These are phyloP conservation scores for slime mould (Dictyostelium discoideum) DNA, from an alignment of 78 protist genomes.

Conservation along the genomic window DNA sequence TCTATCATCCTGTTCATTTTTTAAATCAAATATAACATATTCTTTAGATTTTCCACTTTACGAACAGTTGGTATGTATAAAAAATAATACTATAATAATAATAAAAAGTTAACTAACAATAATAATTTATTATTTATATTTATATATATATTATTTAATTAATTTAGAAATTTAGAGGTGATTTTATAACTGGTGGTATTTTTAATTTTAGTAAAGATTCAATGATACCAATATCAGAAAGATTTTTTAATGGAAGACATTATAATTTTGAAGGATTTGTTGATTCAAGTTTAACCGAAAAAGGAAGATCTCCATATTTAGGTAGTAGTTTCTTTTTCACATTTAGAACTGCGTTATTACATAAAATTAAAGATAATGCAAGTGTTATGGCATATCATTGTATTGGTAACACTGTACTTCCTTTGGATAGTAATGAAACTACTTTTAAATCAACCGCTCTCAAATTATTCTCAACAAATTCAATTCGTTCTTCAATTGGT, in stretches of 20 bases:
- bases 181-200: not conserved
- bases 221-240: not conserved
- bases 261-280: conserved; percentile 1
- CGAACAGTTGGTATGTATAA: not conserved
- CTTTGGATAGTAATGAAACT: not conserved
- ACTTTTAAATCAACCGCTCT: not conserved
- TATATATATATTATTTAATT: not conserved
- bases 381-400: not conserved
- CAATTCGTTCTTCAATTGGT: not conserved
- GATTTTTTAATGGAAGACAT: conserved; percentile 1
- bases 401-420: not conserved
- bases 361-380: not conserved
- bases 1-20: not conserved
- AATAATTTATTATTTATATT: not conserved
- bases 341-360: not conserved
- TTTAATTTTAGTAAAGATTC: not conserved
- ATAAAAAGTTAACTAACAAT: not conserved
- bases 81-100: not conserved
- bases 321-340: not conserved
- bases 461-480: not conserved
- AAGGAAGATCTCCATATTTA: not conserved
- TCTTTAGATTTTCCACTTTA: not conserved
- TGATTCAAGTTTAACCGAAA: not conserved
- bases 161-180: not conserved
- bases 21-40: not conserved